A percentile compares a stretch with the other conserved stretches of the same genome.
Conservation (phyloP, 2,329 filamentous ascomycete species). For the Trichophyton equinum region DNA sequence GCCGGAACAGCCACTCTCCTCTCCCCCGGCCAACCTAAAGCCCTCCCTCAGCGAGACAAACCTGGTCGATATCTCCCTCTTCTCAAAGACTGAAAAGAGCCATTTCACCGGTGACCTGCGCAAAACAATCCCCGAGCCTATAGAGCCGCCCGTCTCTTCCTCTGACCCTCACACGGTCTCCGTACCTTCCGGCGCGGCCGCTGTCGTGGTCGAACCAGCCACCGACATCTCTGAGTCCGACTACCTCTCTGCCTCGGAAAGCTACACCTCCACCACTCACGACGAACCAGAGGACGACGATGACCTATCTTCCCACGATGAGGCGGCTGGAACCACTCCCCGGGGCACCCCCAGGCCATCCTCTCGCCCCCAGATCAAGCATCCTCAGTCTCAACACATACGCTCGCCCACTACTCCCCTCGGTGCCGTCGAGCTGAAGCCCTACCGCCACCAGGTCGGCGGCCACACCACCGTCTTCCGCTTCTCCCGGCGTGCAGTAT, state of each 20-base stretch:
- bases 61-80: constrained; percentile 47
- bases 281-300: constrained; percentile 33
- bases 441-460: constrained; percentile 93
- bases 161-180: constrained; percentile 9
- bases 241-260: constrained; percentile 31
- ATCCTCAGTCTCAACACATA: constrained; percentile 10
- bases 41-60: constrained; percentile 16
- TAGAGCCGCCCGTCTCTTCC: constrained; percentile 15
- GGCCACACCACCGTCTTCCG: constrained; percentile 94
- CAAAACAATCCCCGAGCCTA: constrained; percentile 22
- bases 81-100: constrained; percentile 48
- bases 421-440: constrained; percentile 88
- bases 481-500: constrained; percentile 87
- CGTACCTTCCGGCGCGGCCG: constrained; percentile 9
- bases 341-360: constrained; percentile 24
- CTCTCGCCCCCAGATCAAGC: constrained; percentile 18
- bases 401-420: constrained; percentile 42
- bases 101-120: constrained; percentile 48
- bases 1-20: background rate
- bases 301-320: constrained; percentile 40
- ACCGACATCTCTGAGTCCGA: constrained; percentile 36
- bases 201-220: constrained; percentile 26
- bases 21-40: background rate
- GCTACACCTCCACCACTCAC: constrained; percentile 25
- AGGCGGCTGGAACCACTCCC: constrained; percentile 36